Conservation (phyloP, 2,329 filamentous ascomycete genomes). For the Chalara sp. region DNA sequence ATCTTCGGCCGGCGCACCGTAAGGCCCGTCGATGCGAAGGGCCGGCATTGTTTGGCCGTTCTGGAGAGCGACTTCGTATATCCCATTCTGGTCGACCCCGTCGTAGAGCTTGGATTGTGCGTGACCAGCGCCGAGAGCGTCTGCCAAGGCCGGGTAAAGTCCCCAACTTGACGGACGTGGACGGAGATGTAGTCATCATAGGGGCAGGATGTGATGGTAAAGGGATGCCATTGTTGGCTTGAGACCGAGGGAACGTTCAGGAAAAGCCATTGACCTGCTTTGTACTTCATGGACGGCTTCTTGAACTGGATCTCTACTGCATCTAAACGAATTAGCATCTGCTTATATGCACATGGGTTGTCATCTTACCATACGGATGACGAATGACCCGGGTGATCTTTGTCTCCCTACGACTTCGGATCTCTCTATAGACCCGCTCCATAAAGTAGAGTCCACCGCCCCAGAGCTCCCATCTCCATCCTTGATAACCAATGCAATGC, state of each 20-base stretch:
- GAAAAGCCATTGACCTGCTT: conserved; percentile 97
- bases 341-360: not conserved
- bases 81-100: conserved; percentile 82
- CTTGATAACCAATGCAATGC: conserved; percentile 91
- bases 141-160: conserved; percentile 94
- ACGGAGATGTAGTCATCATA: conserved; percentile 92
- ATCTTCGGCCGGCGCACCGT: no score
- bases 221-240: conserved; percentile 86
- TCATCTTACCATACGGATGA: conserved; percentile 78
- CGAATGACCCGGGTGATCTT: conserved; percentile 90
- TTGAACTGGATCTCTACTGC: conserved; percentile 95
- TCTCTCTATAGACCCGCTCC: conserved; percentile 86
- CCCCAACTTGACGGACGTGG: conserved; percentile 92
- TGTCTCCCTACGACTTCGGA: conserved; percentile 75
- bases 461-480: conserved; percentile 94
- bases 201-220: conserved; percentile 93
- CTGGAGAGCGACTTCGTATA: conserved; percentile 97
- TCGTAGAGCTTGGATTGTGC: conserved; percentile 88
- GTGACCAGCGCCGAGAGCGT: conserved; percentile 84
- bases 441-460: conserved; percentile 78
- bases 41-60: conserved; percentile 89
- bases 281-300: conserved; percentile 96
- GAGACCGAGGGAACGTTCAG: conserved; percentile 87
- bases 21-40: conserved; percentile 88
- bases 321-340: no score